Conservation (phyloP, 2,329 filamentous ascomycete species). For the Tolypocladium ophioglossoides region DNA sequence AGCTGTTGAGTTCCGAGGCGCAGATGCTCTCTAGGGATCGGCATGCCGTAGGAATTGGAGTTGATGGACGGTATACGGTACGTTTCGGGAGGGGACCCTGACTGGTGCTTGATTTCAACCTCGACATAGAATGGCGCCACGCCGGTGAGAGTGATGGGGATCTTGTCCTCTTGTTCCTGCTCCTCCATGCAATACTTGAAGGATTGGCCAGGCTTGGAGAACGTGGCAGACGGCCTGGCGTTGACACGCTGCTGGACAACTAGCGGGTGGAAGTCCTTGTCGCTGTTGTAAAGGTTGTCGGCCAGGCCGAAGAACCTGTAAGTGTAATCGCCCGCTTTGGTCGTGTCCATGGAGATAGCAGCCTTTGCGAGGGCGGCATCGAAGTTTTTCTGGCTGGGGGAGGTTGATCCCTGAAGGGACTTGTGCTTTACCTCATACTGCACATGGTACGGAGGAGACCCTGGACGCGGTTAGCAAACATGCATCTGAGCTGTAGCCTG, state of each 20-base stretch:
- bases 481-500: not conserved
- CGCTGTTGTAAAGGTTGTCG: constrained; percentile 76
- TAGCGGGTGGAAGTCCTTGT: constrained; percentile 55
- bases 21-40: constrained; percentile 74
- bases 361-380: constrained; percentile 68
- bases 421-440: constrained; percentile 73
- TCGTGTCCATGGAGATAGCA: constrained; percentile 77
- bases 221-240: constrained; percentile 69
- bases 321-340: constrained; percentile 69
- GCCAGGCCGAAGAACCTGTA: constrained; percentile 78
- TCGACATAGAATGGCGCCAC: constrained; percentile 83
- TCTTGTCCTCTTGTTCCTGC: constrained; percentile 69
- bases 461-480: constrained; percentile 30
- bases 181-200: constrained; percentile 94
- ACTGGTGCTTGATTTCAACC: constrained; percentile 86
- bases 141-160: constrained; percentile 77
- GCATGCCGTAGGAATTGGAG: constrained; percentile 63
- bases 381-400: constrained; percentile 58
- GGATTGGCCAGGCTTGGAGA: constrained; percentile 77
- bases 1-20: constrained; percentile 84
- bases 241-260: constrained; percentile 75
- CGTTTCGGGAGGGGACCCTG: constrained; percentile 66
- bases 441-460: constrained; percentile 70
- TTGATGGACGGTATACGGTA: constrained; percentile 74
- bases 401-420: constrained; percentile 52